phyloP scores from a whole-genome alignment of 1,139 yeast genomes.

The Pichia sp. region DNA sequence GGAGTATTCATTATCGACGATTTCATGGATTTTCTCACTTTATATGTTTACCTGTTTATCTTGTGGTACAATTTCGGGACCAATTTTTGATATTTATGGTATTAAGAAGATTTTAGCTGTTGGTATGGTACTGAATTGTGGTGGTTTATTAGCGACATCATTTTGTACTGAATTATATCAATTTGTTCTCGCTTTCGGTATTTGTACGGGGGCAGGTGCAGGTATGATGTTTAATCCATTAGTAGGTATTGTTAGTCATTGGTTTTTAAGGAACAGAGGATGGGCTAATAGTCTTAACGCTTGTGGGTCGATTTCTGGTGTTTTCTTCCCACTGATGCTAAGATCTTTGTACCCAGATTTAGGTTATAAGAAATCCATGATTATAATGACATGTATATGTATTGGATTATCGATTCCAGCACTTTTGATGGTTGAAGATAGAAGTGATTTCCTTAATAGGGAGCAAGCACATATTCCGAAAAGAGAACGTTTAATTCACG shows the following conservation, averaged over 20 bases:
- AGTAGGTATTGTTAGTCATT: conserved; percentile 54
- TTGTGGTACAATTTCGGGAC: conserved; percentile 52
- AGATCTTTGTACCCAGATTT: conserved; percentile 41
- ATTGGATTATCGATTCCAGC: conserved; percentile 33
- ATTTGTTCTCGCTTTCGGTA: conserved; percentile 51
- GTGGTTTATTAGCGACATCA: conserved; percentile 50
- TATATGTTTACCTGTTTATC: conserved; percentile 48
- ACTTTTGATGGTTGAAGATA: conserved; percentile 16
- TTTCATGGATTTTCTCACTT: conserved; percentile 62
- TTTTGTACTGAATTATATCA: conserved; percentile 46
- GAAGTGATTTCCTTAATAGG: conserved; percentile 26
- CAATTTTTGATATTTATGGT: conserved; percentile 58
- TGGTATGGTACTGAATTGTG: conserved; percentile 41
- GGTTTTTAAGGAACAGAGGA: conserved; percentile 53
- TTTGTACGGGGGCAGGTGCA: conserved; percentile 50
- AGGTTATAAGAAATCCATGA: conserved; percentile 55
- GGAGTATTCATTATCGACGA: conserved; percentile 37
- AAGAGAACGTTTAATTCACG: conserved; percentile 30
- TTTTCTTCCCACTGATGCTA: conserved; percentile 53
- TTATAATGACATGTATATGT: conserved; percentile 47
- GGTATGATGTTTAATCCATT: conserved; percentile 52
- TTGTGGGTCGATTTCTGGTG: conserved; percentile 56
- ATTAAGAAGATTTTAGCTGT: conserved; percentile 38
- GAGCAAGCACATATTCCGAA: conserved; percentile 7
- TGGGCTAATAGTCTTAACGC: conserved; percentile 54